Evolutionary conservation across 202 grass and related monocot species (phyloP), one percentile per base, ranked within the genome.

Genomic region (Zoysia matrella): DNA sequence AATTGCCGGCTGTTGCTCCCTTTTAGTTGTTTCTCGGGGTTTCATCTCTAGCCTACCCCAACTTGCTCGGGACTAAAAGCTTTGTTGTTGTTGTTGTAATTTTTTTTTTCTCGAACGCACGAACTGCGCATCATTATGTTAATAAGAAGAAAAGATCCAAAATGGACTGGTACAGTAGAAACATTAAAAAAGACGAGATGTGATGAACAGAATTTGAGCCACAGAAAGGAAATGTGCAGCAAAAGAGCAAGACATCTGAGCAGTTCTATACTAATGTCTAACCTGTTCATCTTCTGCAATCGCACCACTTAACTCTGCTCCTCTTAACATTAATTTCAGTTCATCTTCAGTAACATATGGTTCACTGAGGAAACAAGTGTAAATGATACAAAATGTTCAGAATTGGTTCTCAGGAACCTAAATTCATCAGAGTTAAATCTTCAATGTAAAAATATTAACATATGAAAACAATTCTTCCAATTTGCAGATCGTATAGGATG

Each of bases 261-360:
- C 51, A 62, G 42, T 10, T 69, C 16, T 45, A 57, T 65, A 67
- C 54, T 68, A 73, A 63, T 67, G 11, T 86, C 78, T 85, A 74
- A 98, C 92, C 88, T 99, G 96, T 92, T 99, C 93, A 65, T 99
- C 96, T 89, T 99, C 93, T 65, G 94, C 96, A 92, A 96, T 99
- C 66, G 96, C 91, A 11, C 96, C 96, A 85, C 96, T 99, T 73
- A 96, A 83, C 77, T 99, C 96, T 1, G 96, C 93, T 77, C 93
- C 96, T 68, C 30, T 36, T 36, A 36, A 36, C 30, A 36, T 36
- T 36, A 36, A 36, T 36, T 36, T 36, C 30, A 36, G 30, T 36
- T 36, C 30, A 36, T 36, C 30, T 36, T 36, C 30, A 36, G 30
- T 36, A 36, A 36, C 30, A 90, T 96, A 99, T 79, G 96, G 93